Evolutionary conservation across 1,284 basidiomycete genomes (phyloP).

Genomic region (Dichomitus squalens): DNA sequence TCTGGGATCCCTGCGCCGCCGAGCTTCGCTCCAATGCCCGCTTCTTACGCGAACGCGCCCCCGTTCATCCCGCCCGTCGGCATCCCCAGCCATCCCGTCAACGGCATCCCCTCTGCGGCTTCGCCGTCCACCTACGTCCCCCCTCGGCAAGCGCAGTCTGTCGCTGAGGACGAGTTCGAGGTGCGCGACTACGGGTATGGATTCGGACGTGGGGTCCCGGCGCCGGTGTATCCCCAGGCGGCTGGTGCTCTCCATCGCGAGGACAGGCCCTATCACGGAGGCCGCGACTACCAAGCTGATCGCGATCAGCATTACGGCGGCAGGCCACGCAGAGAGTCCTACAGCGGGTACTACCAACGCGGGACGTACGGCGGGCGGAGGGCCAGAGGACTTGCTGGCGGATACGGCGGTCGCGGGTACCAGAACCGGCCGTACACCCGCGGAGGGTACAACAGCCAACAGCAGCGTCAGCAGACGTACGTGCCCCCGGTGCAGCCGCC

Average conservation of each 20-base stretch:
- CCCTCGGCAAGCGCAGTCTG: slow-evolving; percentile 18
- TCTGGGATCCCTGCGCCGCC: slow-evolving; percentile 15
- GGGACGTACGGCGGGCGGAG: slow-evolving; percentile 37
- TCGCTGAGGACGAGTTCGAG: slow-evolving; percentile 46
- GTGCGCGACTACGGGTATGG: slow-evolving; percentile 58
- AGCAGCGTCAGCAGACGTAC: slow-evolving; percentile 28
- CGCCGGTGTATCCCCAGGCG: slow-evolving; percentile 8
- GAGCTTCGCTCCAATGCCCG: slow-evolving; percentile 7
- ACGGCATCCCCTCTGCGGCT: slow-evolving; percentile 13
- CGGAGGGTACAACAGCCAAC: slow-evolving; percentile 33
- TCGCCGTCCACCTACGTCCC: slow-evolving; percentile 21
- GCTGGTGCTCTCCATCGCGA: slow-evolving; percentile 8
- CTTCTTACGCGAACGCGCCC: slow-evolving; percentile 6
- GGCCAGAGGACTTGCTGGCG: slow-evolving; percentile 35
- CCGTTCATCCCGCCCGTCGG: slow-evolving; percentile 18
- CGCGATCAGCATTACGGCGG: slow-evolving; percentile 25
- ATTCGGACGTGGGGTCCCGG: slow-evolving; percentile 21
- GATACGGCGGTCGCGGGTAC: slow-evolving; percentile 36
- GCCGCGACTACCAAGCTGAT: slow-evolving; percentile 22
- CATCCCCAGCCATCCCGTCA: slow-evolving; percentile 13
- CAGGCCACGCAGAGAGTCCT: slow-evolving; percentile 33
- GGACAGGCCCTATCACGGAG: slow-evolving; percentile 14
- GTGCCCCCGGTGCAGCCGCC: slow-evolving; percentile 23
- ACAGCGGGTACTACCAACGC: slow-evolving; percentile 28
- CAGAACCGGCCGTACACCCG: slow-evolving; percentile 22